Percentiles rank a stretch among this genome's conserved stretches.
phyloP scores from a whole-genome alignment of 352 stramenopile species.

The Phytophthora kernoviae region DNA sequence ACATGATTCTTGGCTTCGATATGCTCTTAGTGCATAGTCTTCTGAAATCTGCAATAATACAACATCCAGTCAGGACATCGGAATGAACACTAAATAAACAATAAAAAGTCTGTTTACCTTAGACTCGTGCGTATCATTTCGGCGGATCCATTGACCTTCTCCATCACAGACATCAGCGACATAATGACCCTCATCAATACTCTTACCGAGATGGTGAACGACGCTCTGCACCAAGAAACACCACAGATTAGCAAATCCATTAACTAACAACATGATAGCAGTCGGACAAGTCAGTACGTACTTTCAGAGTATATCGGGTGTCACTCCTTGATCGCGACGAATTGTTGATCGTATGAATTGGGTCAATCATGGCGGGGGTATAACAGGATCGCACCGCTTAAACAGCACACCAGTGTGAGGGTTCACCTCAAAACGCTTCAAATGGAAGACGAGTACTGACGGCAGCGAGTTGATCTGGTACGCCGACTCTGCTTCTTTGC shows the following conservation, averaged over 20 bases:
- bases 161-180: constrained; percentile 73
- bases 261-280: not conserved
- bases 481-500: constrained; percentile 59
- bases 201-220: constrained; percentile 83
- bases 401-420: constrained; percentile 63
- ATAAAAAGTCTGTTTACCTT: constrained; percentile 39
- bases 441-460: constrained; percentile 73
- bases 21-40: constrained; percentile 76
- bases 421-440: constrained; percentile 89
- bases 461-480: constrained; percentile 76
- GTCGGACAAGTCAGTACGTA: constrained; percentile 16
- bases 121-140: constrained; percentile 85
- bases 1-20: constrained; percentile 81
- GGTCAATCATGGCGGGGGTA: constrained; percentile 58
- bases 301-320: constrained; percentile 54
- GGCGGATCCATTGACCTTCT: constrained; percentile 63
- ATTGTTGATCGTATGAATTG: constrained; percentile 45
- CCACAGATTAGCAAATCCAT: not conserved
- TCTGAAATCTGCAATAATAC: constrained; percentile 58
- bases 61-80: not conserved
- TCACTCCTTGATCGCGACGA: constrained; percentile 22
- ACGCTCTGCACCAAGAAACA: constrained; percentile 54
- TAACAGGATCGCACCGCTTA: constrained; percentile 83
- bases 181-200: constrained; percentile 86
- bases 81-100: not conserved